Conservation (phyloP, 192 early-diverging fungal genomes). For the Mortierella claussenii region DNA sequence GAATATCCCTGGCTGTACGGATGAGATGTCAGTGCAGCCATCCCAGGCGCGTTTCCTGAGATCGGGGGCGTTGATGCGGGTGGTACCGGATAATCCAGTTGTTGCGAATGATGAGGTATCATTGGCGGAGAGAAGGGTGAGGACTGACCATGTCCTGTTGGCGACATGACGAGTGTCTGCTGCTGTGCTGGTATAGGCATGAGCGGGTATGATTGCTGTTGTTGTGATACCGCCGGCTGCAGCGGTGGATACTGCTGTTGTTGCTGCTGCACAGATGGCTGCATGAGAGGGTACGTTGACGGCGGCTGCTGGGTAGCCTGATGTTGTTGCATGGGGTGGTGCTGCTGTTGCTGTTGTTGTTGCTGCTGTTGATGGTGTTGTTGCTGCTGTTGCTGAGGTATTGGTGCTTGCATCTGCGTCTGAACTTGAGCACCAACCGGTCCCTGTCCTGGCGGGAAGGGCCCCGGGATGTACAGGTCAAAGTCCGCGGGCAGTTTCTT, state of each 20-base stretch:
- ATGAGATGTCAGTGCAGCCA: conserved; percentile 11
- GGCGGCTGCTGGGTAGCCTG: no score
- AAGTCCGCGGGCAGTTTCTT: conserved; percentile 36
- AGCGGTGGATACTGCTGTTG: not conserved
- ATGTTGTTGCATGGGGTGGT: not conserved
- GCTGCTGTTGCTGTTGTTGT: conserved; percentile 7
- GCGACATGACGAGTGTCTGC: not conserved
- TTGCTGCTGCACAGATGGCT: no score
- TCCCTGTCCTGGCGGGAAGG: conserved; percentile 51
- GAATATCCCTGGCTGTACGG: conserved; percentile 48
- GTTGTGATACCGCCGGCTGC: conserved; percentile 1
- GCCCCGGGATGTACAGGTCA: conserved; percentile 43
- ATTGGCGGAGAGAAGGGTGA: conserved; percentile 10
- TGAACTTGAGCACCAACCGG: not conserved
- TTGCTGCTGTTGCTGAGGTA: conserved; percentile 1
- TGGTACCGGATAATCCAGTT: not conserved
- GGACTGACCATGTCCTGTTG: conserved; percentile 4
- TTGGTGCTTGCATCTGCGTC: not conserved
- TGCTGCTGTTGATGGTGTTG: conserved; percentile 7
- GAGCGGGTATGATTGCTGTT: conserved; percentile 15
- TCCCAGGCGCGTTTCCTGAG: not conserved
- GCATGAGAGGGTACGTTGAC: no score
- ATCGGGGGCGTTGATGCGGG: conserved; percentile 7
- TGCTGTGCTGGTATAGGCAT: not conserved
- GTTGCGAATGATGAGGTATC: conserved; percentile 13